Conservation (phyloP, 805 yeast genomes). For the Tetrapisispora arboricola region DNA sequence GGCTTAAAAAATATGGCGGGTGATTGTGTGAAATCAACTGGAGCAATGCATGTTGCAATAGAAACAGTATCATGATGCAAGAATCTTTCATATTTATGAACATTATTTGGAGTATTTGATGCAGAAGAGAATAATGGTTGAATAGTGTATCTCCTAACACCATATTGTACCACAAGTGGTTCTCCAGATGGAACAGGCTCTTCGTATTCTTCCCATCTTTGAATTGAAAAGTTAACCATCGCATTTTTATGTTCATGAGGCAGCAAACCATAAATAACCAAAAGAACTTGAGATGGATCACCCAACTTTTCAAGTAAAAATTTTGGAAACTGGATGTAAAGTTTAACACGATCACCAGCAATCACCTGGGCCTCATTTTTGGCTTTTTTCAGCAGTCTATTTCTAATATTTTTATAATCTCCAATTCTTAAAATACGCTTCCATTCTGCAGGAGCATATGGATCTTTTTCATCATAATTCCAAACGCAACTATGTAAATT, state of each 20-base stretch:
- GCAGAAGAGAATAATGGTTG: constrained; percentile 77
- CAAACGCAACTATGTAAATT: constrained; percentile 71
- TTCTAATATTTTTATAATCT: constrained; percentile 67
- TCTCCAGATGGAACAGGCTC: constrained; percentile 81
- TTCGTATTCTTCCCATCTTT: constrained; percentile 84
- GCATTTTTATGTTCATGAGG: constrained; percentile 82
- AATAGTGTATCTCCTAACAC: constrained; percentile 78
- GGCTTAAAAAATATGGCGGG: constrained; percentile 79
- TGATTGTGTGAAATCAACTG: constrained; percentile 70
- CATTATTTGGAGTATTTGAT: constrained; percentile 69
- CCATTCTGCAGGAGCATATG: constrained; percentile 71
- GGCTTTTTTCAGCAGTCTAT: constrained; percentile 54
- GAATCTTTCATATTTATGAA: constrained; percentile 76
- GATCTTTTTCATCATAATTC: constrained; percentile 79
- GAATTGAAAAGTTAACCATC: constrained; percentile 69
- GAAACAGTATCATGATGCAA: constrained; percentile 66
- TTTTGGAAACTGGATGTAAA: constrained; percentile 51
- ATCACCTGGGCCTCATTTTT: constrained; percentile 34
- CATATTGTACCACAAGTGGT: constrained; percentile 76
- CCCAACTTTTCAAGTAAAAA: constrained; percentile 34
- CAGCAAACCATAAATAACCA: constrained; percentile 63
- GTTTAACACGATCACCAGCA: constrained; percentile 56
- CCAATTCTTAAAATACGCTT: constrained; percentile 59
- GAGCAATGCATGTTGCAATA: constrained; percentile 81
- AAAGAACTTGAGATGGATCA: constrained; percentile 39